Evolutionary conservation across 495 filamentous ascomycete genomes (phyloP).

Genomic region (Tuber borchii): DNA sequence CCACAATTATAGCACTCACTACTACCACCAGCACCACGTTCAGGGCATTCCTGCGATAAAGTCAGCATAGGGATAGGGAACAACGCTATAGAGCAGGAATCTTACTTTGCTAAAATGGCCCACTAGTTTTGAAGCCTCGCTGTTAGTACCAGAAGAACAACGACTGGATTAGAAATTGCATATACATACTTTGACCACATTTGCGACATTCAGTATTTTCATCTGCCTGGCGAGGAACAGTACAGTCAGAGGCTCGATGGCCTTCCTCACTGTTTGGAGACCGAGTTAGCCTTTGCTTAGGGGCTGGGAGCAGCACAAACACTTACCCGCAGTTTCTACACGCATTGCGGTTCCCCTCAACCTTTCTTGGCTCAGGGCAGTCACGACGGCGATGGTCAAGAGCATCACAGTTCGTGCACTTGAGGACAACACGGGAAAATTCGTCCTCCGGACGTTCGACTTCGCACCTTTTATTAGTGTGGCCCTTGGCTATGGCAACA

Average conservation of each 20-base stretch:
- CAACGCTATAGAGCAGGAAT: background rate
- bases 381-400: conserved; percentile 64
- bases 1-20: conserved; percentile 59
- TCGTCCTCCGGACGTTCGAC: conserved; percentile 60
- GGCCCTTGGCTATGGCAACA: conserved; percentile 31
- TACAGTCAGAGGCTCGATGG: conserved; percentile 57
- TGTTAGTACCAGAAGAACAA: background rate
- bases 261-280: conserved; percentile 47
- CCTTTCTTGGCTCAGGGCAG: conserved; percentile 49
- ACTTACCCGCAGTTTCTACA: conserved; percentile 80
- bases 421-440: conserved; percentile 58
- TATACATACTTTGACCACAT: conserved; percentile 59
- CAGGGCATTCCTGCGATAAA: conserved; percentile 58
- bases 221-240: conserved; percentile 61
- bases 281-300: conserved; percentile 11
- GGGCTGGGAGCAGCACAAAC: background rate
- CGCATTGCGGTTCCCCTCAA: conserved; percentile 39
- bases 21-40: conserved; percentile 48
- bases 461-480: conserved; percentile 44
- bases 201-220: conserved; percentile 72
- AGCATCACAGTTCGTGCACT: conserved; percentile 70
- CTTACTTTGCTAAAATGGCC: conserved; percentile 66
- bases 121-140: conserved; percentile 44
- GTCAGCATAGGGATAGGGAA: background rate
- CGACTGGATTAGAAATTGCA: background rate